Evolutionary conservation across 176 grass and related monocot genomes (phyloP).

Genomic region (Phyllostachys edulis): DNA sequence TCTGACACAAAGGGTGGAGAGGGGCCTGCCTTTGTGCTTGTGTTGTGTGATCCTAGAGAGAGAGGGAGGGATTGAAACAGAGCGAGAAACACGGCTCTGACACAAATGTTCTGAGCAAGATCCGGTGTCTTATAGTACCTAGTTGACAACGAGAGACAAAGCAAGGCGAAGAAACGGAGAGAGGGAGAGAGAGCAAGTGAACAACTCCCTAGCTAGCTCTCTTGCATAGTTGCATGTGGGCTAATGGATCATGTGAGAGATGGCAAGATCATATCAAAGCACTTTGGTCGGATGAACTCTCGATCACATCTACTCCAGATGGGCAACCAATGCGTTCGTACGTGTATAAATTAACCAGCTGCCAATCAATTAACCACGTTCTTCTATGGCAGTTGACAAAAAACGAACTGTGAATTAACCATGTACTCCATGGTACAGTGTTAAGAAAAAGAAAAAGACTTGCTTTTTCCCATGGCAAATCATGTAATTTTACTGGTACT

Average conservation of each 20-base stretch:
- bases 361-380: neutral
- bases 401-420: neutral
- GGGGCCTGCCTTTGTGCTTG: conserved; percentile 11
- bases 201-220: conserved; percentile 7
- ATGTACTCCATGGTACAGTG: neutral
- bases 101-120: conserved; percentile 64
- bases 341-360: neutral
- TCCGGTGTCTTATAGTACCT: conserved; percentile 60
- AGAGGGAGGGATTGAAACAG: neutral
- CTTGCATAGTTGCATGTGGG: conserved; percentile 43
- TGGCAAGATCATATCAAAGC: conserved; percentile 17
- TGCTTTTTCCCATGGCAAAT: neutral
- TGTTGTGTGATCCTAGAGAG: conserved; percentile 30
- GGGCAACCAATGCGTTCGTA: neutral
- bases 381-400: neutral
- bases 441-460: neutral
- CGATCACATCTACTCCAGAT: neutral
- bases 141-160: conserved; percentile 59
- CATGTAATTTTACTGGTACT: neutral
- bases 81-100: conserved; percentile 60
- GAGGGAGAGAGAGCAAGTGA: conserved; percentile 12
- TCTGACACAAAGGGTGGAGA: conserved; percentile 52
- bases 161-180: neutral
- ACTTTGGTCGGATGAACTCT: conserved; percentile 22
- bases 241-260: conserved; percentile 21